Evolutionary conservation across 768 basidiomycete species (phyloP).

Genomic region (Leccinum broughii): DNA sequence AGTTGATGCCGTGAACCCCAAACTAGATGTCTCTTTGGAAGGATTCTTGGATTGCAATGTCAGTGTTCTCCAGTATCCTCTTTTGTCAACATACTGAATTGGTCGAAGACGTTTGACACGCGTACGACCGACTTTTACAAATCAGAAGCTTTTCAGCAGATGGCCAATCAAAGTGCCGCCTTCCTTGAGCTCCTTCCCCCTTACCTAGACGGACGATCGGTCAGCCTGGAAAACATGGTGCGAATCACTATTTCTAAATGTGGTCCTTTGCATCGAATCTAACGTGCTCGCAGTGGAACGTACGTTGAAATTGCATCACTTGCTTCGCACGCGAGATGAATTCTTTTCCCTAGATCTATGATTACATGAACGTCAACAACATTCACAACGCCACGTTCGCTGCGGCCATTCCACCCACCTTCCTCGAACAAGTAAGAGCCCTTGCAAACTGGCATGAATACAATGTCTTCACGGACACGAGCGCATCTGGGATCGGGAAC

Average conservation of each 20-base stretch:
- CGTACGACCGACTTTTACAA: constrained; percentile 55
- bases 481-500: constrained; percentile 63
- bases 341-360: constrained; percentile 49
- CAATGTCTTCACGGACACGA: constrained; percentile 56
- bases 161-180: constrained; percentile 41
- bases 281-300: constrained; percentile 43
- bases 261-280: not conserved
- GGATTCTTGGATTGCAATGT: constrained; percentile 65
- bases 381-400: constrained; percentile 65
- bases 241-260: not conserved
- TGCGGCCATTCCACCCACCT: constrained; percentile 44
- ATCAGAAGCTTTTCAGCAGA: constrained; percentile 51
- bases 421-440: constrained; percentile 53
- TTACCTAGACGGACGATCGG: constrained; percentile 54
- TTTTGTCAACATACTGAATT: not conserved
- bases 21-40: constrained; percentile 62
- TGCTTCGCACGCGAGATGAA: not conserved
- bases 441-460: constrained; percentile 77
- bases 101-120: constrained; percentile 45
- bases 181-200: constrained; percentile 53
- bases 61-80: constrained; percentile 9
- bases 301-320: constrained; percentile 23
- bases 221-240: constrained; percentile 61
- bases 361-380: constrained; percentile 71
- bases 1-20: constrained; percentile 65